Conservation (phyloP, 768 basidiomycete genomes). For the Lentinula aciculospora region DNA sequence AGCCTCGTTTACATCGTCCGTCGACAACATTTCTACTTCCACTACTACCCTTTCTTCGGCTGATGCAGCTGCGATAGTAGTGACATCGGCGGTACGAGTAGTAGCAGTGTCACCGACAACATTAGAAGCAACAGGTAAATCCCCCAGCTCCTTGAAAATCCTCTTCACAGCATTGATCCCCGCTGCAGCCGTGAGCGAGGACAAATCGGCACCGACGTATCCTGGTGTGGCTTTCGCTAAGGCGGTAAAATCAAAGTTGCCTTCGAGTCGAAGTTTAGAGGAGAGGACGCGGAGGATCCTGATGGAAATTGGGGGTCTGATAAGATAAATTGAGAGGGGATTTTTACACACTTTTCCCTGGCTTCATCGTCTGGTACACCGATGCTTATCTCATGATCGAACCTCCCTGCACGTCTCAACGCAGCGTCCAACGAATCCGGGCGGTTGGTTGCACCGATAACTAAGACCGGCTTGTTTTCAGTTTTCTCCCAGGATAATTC, state of each 20-base stretch:
- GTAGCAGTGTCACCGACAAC: too few relatives aligned
- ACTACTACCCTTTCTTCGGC: background rate
- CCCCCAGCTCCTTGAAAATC: slow-evolving; percentile 80
- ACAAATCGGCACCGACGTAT: slow-evolving; percentile 93
- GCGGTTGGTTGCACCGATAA: slow-evolving; percentile 95
- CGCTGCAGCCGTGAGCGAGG: slow-evolving; percentile 86
- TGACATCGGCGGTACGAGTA: too few relatives aligned
- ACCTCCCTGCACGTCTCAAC: slow-evolving; percentile 86
- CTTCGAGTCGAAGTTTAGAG: slow-evolving; percentile 75
- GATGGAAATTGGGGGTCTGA: background rate
- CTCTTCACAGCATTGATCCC: slow-evolving; percentile 96
- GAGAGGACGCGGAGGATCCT: slow-evolving; percentile 89
- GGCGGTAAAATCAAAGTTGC: slow-evolving; percentile 79
- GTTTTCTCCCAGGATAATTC: slow-evolving; percentile 96
- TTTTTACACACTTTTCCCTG: slow-evolving; percentile 68
- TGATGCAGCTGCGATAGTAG: too few relatives aligned
- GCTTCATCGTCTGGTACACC: slow-evolving; percentile 92
- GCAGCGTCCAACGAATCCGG: slow-evolving; percentile 95
- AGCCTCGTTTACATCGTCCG: slow-evolving; percentile 26
- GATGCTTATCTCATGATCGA: slow-evolving; percentile 98
- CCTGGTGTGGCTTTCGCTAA: slow-evolving; percentile 95
- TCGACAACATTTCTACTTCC: slow-evolving; percentile 4
- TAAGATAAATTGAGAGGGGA: background rate
- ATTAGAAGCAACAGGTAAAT: slow-evolving; percentile 21
- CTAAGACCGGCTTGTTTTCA: slow-evolving; percentile 86